Conservation (phyloP, 352 stramenopile genomes). For the Globisporangium iwayamae region DNA sequence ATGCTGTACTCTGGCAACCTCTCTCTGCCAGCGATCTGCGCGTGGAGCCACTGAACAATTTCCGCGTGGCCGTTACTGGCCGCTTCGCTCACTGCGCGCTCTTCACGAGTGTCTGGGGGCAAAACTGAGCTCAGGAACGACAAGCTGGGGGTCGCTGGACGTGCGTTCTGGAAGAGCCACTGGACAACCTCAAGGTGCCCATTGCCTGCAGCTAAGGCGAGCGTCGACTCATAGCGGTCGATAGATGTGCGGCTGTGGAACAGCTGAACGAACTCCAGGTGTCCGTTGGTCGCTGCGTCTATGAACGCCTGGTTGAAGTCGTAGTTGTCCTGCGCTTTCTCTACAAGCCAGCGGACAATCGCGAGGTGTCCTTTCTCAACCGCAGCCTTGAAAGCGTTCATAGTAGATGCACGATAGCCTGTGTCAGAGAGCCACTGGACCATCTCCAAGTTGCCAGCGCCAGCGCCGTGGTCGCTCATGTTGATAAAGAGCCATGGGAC, state of each 20-base stretch:
- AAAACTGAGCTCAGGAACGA: neutral
- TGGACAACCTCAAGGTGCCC: neutral
- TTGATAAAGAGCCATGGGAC: neutral
- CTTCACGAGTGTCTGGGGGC: neutral
- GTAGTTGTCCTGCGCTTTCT: neutral
- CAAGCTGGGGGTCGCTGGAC: neutral
- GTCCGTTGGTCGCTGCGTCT: neutral
- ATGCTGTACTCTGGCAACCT: neutral
- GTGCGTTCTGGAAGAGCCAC: conserved; percentile 2
- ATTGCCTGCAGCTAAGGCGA: neutral
- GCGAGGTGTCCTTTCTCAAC: neutral
- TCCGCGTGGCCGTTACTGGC: neutral
- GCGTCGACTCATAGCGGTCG: neutral
- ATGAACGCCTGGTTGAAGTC: neutral
- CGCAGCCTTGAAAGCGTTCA: neutral
- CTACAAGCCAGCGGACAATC: neutral
- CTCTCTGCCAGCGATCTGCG: neutral
- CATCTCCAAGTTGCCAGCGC: neutral
- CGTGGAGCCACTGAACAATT: conserved; percentile 2
- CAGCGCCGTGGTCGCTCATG: neutral
- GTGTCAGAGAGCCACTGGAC: neutral
- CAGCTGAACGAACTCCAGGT: neutral
- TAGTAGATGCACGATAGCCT: neutral
- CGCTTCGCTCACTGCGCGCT: neutral
- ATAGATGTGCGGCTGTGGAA: neutral